Percentiles rank a stretch among this genome's conserved stretches.
Conservation (phyloP, 2,329 filamentous ascomycete species). For the Trichoderma koningii region DNA sequence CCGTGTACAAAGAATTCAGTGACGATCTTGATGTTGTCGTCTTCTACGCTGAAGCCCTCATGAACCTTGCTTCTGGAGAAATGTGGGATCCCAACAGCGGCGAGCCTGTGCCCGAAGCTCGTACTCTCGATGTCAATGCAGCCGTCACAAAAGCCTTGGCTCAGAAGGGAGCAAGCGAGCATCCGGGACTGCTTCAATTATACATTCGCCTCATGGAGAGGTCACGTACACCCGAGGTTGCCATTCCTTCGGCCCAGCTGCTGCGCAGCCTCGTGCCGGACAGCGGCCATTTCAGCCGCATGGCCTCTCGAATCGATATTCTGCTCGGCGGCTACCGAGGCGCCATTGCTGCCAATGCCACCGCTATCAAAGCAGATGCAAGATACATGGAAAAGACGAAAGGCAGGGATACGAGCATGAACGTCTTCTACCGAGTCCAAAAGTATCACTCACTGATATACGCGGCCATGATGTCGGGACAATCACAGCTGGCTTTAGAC, state of each 20-base stretch:
- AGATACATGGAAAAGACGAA: neutral
- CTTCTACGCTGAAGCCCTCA: conserved; percentile 13
- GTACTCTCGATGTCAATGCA: neutral
- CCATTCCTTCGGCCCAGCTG: conserved; percentile 58
- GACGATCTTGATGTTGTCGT: conserved; percentile 4
- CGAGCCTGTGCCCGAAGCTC: neutral
- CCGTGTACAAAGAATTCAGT: neutral
- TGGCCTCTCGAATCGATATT: conserved; percentile 27
- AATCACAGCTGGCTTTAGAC: neutral
- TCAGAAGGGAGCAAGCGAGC: neutral
- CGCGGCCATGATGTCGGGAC: conserved; percentile 1
- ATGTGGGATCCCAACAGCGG: conserved; percentile 16
- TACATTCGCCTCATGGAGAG: conserved; percentile 62
- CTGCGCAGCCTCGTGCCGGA: conserved; percentile 65
- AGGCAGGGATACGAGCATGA: neutral
- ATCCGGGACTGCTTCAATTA: conserved; percentile 9
- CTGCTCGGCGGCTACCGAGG: conserved; percentile 2
- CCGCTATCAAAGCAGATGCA: conserved; percentile 1
- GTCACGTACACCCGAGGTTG: conserved; percentile 62
- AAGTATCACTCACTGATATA: conserved; percentile 4
- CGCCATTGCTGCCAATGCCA: neutral
- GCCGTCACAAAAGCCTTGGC: neutral
- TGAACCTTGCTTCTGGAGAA: conserved; percentile 10
- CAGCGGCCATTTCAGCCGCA: conserved; percentile 57
- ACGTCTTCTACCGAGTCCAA: neutral